A percentile compares a stretch with the other conserved stretches of the same genome.
Evolutionary conservation across 306 rosid species (phyloP).

Genomic region (Argentina anserina): DNA sequence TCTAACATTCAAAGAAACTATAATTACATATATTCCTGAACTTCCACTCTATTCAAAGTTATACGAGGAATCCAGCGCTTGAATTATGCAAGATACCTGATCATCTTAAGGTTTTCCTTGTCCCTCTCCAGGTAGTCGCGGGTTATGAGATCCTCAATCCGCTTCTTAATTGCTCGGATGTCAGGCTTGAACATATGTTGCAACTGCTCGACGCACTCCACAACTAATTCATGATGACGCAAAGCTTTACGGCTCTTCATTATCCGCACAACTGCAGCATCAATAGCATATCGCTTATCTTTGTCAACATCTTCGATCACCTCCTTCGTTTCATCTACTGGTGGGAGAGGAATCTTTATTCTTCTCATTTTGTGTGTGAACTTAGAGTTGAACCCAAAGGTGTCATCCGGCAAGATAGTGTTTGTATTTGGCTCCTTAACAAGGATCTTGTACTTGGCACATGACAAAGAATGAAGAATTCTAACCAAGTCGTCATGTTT

Average conservation of each 20-base stretch:
- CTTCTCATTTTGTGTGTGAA: constrained; percentile 70
- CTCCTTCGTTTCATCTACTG: constrained; percentile 60
- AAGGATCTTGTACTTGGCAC: constrained; percentile 69
- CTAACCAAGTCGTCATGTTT: constrained; percentile 46
- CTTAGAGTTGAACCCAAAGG: constrained; percentile 55
- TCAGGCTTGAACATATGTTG: constrained; percentile 79
- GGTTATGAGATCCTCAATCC: constrained; percentile 66
- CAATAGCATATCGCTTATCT: constrained; percentile 70
- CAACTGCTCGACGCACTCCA: constrained; percentile 64
- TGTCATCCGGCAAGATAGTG: constrained; percentile 43
- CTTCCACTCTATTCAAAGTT: neutral
- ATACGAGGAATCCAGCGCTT: neutral
- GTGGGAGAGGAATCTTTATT: constrained; percentile 75
- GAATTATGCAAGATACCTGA: constrained; percentile 52
- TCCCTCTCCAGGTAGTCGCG: constrained; percentile 73
- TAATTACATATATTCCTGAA: constrained; percentile 1
- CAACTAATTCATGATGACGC: constrained; percentile 53
- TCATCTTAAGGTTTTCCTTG: constrained; percentile 38
- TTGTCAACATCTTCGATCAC: constrained; percentile 65
- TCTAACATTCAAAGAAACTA: neutral
- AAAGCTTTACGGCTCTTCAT: constrained; percentile 70
- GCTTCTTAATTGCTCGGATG: constrained; percentile 69
- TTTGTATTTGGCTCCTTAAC: constrained; percentile 52
- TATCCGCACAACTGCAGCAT: constrained; percentile 78
- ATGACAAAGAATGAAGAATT: constrained; percentile 68